phyloP scores from a whole-genome alignment of 352 stramenopile species.

The Phytophthora macrochlamydospora region DNA sequence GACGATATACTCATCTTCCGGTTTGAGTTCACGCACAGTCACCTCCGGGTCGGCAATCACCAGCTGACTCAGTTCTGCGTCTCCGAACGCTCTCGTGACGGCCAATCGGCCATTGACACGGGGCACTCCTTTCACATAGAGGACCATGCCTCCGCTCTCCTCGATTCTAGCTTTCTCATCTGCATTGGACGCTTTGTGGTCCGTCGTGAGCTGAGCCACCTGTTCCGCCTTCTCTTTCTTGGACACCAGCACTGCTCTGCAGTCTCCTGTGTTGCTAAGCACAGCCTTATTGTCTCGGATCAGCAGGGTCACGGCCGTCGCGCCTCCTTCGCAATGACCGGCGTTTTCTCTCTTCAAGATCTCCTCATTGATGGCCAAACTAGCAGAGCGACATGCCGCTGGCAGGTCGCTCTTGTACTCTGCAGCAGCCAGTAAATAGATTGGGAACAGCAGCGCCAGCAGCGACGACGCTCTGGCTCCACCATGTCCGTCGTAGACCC shows the following conservation, averaged over 20 bases:
- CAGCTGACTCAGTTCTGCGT: conserved; percentile 61
- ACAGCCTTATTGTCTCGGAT: conserved; percentile 52
- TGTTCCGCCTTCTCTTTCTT: conserved; percentile 25
- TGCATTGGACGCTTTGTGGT: conserved; percentile 78
- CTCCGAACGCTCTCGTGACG: conserved; percentile 73
- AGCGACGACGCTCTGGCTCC: conserved; percentile 63
- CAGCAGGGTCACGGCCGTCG: conserved; percentile 67
- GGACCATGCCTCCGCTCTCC: conserved; percentile 66
- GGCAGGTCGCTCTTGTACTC: conserved; percentile 52
- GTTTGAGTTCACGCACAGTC: conserved; percentile 47
- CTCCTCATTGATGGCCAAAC: conserved; percentile 67
- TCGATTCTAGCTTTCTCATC: conserved; percentile 74
- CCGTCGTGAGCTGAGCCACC: conserved; percentile 60
- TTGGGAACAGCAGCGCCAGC: conserved; percentile 64
- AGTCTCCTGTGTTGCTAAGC: conserved; percentile 84
- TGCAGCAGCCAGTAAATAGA: conserved; percentile 66
- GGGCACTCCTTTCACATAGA: conserved; percentile 76
- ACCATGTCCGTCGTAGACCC: conserved; percentile 81
- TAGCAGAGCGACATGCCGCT: conserved; percentile 48
- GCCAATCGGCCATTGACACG: conserved; percentile 75
- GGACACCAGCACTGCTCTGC: conserved; percentile 65
- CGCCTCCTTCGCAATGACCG: conserved; percentile 59
- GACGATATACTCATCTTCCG: conserved; percentile 77
- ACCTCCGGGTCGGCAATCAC: conserved; percentile 74
- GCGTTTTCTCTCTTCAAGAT: conserved; percentile 60